Evolutionary conservation across 768 basidiomycete species (phyloP).

Genomic region (Boletus patriciae): DNA sequence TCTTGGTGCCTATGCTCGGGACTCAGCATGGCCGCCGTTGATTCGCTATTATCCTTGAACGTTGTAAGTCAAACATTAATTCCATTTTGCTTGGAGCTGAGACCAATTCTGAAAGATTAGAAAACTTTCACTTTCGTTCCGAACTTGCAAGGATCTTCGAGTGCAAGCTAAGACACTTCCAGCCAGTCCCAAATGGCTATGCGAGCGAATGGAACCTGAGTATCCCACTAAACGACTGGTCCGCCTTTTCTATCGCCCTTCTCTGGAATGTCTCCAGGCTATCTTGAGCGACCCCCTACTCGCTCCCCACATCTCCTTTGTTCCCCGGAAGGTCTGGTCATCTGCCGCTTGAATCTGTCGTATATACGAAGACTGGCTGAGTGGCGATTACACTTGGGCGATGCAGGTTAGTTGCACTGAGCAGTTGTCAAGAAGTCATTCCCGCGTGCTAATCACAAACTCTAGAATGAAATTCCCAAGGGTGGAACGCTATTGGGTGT

Average conservation of each 20-base stretch:
- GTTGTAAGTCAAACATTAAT: too few species aligned
- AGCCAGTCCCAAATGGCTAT: too few species aligned
- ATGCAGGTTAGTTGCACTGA: too few species aligned
- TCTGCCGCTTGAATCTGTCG: conserved; percentile 4
- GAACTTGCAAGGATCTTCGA: background rate
- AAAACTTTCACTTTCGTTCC: background rate
- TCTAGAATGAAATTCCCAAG: background rate
- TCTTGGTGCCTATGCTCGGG: background rate
- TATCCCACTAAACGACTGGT: conserved; percentile 27
- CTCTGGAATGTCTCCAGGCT: conserved; percentile 30
- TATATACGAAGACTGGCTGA: conserved; percentile 14
- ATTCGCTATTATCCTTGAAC: background rate
- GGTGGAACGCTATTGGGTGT: conserved; percentile 4
- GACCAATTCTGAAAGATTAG: background rate
- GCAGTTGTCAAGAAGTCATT: too few species aligned
- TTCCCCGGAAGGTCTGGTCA: conserved; percentile 19
- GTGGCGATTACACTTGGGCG: conserved; percentile 24
- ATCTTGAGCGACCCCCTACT: conserved; percentile 29
- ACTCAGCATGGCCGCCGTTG: background rate
- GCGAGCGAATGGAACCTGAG: background rate
- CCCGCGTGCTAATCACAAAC: too few species aligned
- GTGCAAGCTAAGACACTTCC: too few species aligned
- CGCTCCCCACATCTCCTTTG: conserved; percentile 22
- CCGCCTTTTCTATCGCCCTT: conserved; percentile 30
- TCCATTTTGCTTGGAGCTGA: too few species aligned